These are phyloP conservation scores for Meyerozyma athensensis DNA, from an alignment of 1,139 yeast genomes.

Conservation along the genomic window DNA sequence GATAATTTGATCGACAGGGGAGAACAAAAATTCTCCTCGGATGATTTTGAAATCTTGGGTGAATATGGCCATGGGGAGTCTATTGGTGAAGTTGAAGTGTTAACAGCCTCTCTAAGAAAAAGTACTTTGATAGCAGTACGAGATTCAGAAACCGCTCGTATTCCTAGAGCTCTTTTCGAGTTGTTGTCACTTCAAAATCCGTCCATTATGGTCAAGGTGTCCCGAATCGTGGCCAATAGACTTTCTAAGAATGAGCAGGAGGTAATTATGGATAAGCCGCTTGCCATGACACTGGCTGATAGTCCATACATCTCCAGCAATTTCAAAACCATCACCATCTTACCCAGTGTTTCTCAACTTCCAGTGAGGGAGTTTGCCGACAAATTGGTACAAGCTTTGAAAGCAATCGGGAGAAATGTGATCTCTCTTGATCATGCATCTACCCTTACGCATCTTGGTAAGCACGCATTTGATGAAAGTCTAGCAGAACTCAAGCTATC, in stretches of 20 bases:
- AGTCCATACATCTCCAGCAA: conserved; percentile 35
- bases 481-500: conserved; percentile 79
- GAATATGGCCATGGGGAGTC: conserved; percentile 95
- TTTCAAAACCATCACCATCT: conserved; percentile 77
- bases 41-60: conserved; percentile 45
- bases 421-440: conserved; percentile 79
- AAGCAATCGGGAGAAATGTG: conserved; percentile 67
- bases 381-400: conserved; percentile 63
- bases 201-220: conserved; percentile 83
- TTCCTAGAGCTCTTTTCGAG: conserved; percentile 86
- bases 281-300: conserved; percentile 21
- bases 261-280: conserved; percentile 4
- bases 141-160: conserved; percentile 89
- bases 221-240: conserved; percentile 80
- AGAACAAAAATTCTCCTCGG: conserved; percentile 9
- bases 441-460: conserved; percentile 74
- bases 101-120: conserved; percentile 75
- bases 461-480: conserved; percentile 84
- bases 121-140: conserved; percentile 81
- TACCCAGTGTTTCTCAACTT: conserved; percentile 74
- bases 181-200: conserved; percentile 81
- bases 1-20: conserved; percentile 18
- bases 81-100: conserved; percentile 90
- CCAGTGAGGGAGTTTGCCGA: conserved; percentile 86
- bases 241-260: conserved; percentile 11